Base-by-base conservation (phyloP, 441 rosid species). In the Gossypium schwendimanii region DNA sequence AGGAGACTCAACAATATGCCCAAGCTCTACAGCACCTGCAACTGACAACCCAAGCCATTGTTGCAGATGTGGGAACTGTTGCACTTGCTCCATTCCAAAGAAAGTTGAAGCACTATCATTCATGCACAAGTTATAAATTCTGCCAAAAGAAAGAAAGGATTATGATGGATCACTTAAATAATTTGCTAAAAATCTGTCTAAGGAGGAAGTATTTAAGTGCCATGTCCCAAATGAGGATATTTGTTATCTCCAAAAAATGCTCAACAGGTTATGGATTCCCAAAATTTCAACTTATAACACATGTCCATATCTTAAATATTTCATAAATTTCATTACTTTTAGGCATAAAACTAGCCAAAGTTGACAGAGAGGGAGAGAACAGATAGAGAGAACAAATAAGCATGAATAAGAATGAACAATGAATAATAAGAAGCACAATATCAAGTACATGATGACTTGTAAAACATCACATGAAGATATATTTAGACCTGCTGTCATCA, bases 21-120 rank as follows among this genome's bases (percentile, higher is more conserved):
- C 97, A 78, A 95, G 89, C 81, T 91, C 96, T 63, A 89, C 90
- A 47, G 90, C 82, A 76, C 94, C 90, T 52, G 89, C 96, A 73
- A 85, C 88, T 58, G 96, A 80, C 80, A 91, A 87, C 57, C 98
- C 97, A 75, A 95, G 97, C 98, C 94, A 91, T 71, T 95, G 96
- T 75, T 89, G 97, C 64, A 95, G 79, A 88, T 95, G 89, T 23
- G 87, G 93, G 81, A 94, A 88, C 83, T 88, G 97, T 69, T 88
- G 89, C 80, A 85, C 65, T 77, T 89, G 97, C 79, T 92, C 99
- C 85, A 85, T 85, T 80, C 91, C 97, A 0, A 83, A 82, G 70
- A 89, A 81, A 55, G 87, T 80, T 55, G 82, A 79, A 67, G 80
- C 84, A 79, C 75, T 78, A 70, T 91, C 91, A 62, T 84, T 83